Evolutionary conservation across 805 yeast species (phyloP).

Genomic region (Barnettozyma botsteinii): DNA sequence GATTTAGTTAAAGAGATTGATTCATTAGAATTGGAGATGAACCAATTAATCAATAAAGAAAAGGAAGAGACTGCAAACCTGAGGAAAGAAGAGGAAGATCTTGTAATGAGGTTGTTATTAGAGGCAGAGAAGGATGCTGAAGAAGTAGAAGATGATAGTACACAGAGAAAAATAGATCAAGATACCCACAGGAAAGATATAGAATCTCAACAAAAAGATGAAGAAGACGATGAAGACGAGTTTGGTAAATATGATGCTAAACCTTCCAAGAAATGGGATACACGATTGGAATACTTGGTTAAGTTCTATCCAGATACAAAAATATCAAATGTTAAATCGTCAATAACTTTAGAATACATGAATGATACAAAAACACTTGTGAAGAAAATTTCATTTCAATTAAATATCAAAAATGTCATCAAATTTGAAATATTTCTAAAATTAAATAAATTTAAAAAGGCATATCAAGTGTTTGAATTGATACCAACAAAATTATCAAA

Average conservation of each 20-base stretch:
- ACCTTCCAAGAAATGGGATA: slow-evolving; percentile 21
- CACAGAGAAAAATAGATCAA: no score
- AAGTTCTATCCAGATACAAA: slow-evolving; percentile 21
- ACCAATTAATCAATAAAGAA: slow-evolving; percentile 12
- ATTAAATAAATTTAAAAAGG: slow-evolving; percentile 10
- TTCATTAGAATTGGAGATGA: slow-evolving; percentile 17
- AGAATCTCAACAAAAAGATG: no score
- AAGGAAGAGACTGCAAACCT: slow-evolving; percentile 7
- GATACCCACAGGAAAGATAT: no score
- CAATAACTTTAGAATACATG: slow-evolving; percentile 14
- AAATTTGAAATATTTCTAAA: slow-evolving; percentile 12
- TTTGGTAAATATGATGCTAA: slow-evolving; percentile 13
- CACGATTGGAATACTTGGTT: slow-evolving; percentile 17
- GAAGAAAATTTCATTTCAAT: slow-evolving; percentile 18
- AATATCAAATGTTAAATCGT: slow-evolving; percentile 13
- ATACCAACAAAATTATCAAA: slow-evolving; percentile 14
- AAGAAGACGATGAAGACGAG: slow-evolving; percentile 8
- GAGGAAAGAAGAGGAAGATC: slow-evolving; percentile 13
- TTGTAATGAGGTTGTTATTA: slow-evolving; percentile 8
- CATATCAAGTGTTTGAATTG: slow-evolving; percentile 13
- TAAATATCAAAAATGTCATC: slow-evolving; percentile 12
- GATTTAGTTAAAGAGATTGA: slow-evolving; percentile 15
- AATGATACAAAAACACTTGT: slow-evolving; percentile 8
- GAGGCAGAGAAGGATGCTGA: neutral
- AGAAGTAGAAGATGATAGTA: neutral